Percentiles rank a stretch among this genome's conserved stretches.
Conservation (phyloP, 108 stramenopile species). For the Nannochloropsis oceanica region DNA sequence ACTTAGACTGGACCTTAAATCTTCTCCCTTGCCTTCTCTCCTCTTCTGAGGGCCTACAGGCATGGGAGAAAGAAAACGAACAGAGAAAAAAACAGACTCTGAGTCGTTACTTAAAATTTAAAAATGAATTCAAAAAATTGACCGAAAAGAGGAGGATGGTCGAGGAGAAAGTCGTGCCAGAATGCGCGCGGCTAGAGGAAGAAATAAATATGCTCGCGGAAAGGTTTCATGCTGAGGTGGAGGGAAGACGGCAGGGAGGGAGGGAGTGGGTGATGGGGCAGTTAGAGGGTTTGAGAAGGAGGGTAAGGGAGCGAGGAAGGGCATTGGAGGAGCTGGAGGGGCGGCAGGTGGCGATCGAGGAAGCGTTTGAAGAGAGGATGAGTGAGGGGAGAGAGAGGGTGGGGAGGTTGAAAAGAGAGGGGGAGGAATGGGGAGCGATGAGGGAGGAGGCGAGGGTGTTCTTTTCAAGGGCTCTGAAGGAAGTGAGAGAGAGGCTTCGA, state of each 20-base stretch:
- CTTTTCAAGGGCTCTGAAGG: not conserved
- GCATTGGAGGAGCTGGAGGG: not conserved
- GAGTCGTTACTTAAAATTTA: not conserved
- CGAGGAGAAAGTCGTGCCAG: not conserved
- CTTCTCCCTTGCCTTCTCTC: not conserved
- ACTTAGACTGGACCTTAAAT: not conserved
- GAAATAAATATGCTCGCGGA: not conserved
- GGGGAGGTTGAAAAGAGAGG: not conserved
- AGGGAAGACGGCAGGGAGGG: not conserved
- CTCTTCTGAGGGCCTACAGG: not conserved
- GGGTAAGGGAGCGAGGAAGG: not conserved
- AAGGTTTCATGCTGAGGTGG: not conserved
- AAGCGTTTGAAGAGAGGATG: not conserved
- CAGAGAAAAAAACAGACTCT: not conserved
- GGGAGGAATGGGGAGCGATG: not conserved
- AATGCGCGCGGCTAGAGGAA: not conserved
- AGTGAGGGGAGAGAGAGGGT: not conserved
- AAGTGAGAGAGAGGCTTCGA: not conserved
- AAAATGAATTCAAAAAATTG: not conserved
- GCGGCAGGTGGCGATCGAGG: not conserved
- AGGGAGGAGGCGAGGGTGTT: not conserved
- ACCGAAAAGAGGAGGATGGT: not conserved
- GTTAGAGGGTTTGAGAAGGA: not conserved
- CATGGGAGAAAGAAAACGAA: not conserved
- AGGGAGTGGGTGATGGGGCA: not conserved